Conservation (phyloP, 192 early-diverging fungal genomes). For the Jimgerdemannia lactiflua region DNA sequence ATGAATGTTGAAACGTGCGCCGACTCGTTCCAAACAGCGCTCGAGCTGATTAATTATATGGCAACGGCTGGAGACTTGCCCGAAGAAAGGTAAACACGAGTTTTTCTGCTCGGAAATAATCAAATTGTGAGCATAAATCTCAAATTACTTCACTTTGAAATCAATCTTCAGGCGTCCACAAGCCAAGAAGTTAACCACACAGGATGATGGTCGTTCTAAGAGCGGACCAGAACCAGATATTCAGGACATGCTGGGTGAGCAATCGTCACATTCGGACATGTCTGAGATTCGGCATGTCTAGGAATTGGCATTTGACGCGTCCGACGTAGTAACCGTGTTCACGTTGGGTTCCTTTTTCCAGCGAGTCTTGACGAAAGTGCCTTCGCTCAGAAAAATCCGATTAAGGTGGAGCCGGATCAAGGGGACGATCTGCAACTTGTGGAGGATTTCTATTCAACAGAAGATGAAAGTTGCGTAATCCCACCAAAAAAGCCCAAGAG, state of each 20-base stretch:
- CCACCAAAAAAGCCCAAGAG: constrained; percentile 18
- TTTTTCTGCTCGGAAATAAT: too few species aligned
- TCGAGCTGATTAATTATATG: constrained; percentile 46
- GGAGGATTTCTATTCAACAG: constrained; percentile 44
- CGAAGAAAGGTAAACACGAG: neutral
- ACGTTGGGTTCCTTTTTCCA: neutral
- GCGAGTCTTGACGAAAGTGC: constrained; percentile 53
- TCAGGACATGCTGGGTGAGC: neutral
- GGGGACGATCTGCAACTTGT: constrained; percentile 29
- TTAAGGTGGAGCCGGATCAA: neutral
- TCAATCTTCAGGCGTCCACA: neutral
- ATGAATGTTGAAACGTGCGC: constrained; percentile 62
- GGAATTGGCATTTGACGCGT: neutral
- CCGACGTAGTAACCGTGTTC: neutral
- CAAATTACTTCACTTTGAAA: neutral
- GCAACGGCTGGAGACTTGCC: constrained; percentile 16
- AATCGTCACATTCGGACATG: neutral
- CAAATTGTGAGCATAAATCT: neutral
- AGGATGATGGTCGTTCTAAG: neutral
- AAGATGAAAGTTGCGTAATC: neutral
- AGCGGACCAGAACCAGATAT: neutral
- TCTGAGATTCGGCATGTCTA: too few species aligned
- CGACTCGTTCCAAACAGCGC: constrained; percentile 62
- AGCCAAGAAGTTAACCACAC: neutral
- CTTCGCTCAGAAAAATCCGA: constrained; percentile 23